Evolutionary conservation across 805 yeast species (phyloP).

Genomic region (Saccharomyces mikatae): DNA sequence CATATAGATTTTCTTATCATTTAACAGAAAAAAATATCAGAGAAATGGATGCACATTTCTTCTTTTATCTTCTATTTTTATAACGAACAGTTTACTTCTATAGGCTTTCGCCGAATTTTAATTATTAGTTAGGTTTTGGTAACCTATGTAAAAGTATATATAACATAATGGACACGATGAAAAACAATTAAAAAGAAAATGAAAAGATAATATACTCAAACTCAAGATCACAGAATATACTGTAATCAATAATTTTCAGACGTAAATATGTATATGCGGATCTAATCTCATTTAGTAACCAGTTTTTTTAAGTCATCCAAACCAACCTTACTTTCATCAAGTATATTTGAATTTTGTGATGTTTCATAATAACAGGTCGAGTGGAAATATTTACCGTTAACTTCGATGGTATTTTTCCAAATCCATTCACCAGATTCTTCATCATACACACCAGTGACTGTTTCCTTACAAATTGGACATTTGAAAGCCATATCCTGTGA

Average conservation of each 20-base stretch:
- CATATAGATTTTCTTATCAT: not conserved
- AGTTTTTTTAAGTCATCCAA: constrained; percentile 18
- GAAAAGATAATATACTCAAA: not conserved
- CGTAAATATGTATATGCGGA: not conserved
- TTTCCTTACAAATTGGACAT: constrained; percentile 69
- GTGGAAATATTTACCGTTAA: constrained; percentile 49
- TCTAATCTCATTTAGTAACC: constrained; percentile 2
- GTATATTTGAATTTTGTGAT: constrained; percentile 13
- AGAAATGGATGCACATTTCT: no score
- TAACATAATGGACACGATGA: not conserved
- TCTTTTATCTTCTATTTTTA: not conserved
- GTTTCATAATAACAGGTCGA: constrained; percentile 65
- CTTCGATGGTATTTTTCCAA: constrained; percentile 58
- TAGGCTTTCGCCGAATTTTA: not conserved
- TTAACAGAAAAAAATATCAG: not conserved
- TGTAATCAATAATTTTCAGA: not conserved
- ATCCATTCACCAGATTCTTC: constrained; percentile 78
- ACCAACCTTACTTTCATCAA: constrained; percentile 14
- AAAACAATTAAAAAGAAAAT: not conserved
- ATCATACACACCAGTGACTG: constrained; percentile 53
- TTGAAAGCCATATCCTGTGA: constrained; percentile 46
- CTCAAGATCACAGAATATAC: not conserved
- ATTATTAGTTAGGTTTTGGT: not conserved
- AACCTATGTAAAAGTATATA: not conserved
- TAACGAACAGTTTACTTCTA: not conserved